phyloP scores from a whole-genome alignment of 352 stramenopile species.

The Ophiocytium majus region DNA sequence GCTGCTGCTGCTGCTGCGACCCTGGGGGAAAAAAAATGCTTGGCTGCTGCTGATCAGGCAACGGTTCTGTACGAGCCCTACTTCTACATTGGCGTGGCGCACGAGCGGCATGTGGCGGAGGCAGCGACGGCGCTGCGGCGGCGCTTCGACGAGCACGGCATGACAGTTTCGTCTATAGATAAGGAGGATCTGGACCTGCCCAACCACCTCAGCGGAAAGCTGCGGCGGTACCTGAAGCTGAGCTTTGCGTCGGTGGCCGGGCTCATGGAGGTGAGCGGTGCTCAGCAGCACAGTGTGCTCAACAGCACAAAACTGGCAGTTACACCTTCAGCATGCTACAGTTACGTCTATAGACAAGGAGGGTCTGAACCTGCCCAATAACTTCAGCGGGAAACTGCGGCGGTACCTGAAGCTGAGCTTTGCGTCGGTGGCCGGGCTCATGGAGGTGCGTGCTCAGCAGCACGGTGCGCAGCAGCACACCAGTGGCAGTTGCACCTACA shows the following conservation, averaged over 20 bases:
- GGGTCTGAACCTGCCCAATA: conserved; percentile 82
- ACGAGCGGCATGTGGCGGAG: conserved; percentile 60
- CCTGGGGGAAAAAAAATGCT: too few species aligned
- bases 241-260: conserved; percentile 68
- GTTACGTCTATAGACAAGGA: conserved; percentile 72
- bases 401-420: conserved; percentile 76
- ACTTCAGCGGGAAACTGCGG: conserved; percentile 72
- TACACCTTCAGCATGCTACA: too few species aligned
- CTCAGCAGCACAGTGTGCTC: too few species aligned
- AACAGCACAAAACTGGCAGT: too few species aligned
- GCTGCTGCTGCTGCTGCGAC: too few species aligned
- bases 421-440: conserved; percentile 66
- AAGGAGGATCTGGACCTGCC: conserved; percentile 83
- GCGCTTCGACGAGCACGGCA: conserved; percentile 78
- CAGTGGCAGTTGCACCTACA: too few species aligned
- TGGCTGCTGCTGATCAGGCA: neutral
- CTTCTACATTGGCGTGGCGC: conserved; percentile 85
- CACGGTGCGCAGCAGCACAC: too few species aligned
- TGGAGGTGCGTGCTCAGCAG: conserved; percentile 36
- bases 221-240: conserved; percentile 76
- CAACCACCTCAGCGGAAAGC: conserved; percentile 75
- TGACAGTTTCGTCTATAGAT: conserved; percentile 68
- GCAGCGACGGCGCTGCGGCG: conserved; percentile 63
- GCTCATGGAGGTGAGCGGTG: conserved; percentile 47
- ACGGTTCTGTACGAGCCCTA: conserved; percentile 89